Conservation (phyloP, 108 stramenopile species). For the Nitzschia palea region DNA sequence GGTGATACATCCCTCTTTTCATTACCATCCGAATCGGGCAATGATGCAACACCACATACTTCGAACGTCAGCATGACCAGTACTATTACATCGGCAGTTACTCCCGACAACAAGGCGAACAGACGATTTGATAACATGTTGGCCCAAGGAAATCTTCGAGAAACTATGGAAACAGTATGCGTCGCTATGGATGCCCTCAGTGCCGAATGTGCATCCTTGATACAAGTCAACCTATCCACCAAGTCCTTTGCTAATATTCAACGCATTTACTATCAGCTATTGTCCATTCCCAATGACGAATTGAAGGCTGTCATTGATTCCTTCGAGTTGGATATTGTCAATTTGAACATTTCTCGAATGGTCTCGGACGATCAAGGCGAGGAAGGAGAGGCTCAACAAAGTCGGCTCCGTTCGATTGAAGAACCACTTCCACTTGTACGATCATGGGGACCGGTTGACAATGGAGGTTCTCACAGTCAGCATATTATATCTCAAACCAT, state of each 20-base stretch:
- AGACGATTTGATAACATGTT: neutral
- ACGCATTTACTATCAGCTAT: conserved; percentile 13
- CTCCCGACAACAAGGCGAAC: conserved; percentile 11
- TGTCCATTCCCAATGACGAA: conserved; percentile 16
- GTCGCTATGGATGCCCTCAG: conserved; percentile 16
- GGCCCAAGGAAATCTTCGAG: conserved; percentile 1
- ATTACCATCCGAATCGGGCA: conserved; percentile 46
- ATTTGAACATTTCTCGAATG: neutral
- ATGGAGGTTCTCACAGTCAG: neutral
- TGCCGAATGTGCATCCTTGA: conserved; percentile 6
- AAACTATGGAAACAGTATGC: conserved; percentile 17
- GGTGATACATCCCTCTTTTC: conserved; percentile 62
- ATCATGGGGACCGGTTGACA: neutral
- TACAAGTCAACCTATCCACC: neutral
- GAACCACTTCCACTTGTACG: neutral
- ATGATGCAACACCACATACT: conserved; percentile 47
- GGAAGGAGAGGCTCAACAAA: neutral
- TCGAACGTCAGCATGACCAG: conserved; percentile 51
- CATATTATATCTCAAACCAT: neutral
- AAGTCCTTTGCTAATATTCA: conserved; percentile 8
- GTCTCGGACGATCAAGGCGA: conserved; percentile 9
- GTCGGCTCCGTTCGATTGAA: neutral
- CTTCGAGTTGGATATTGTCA: conserved; percentile 20
- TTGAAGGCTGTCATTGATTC: conserved; percentile 24
- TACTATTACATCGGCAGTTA: conserved; percentile 37